Base-by-base conservation (phyloP, 2,329 filamentous ascomycete genomes). In the Davidsoniella virescens region DNA sequence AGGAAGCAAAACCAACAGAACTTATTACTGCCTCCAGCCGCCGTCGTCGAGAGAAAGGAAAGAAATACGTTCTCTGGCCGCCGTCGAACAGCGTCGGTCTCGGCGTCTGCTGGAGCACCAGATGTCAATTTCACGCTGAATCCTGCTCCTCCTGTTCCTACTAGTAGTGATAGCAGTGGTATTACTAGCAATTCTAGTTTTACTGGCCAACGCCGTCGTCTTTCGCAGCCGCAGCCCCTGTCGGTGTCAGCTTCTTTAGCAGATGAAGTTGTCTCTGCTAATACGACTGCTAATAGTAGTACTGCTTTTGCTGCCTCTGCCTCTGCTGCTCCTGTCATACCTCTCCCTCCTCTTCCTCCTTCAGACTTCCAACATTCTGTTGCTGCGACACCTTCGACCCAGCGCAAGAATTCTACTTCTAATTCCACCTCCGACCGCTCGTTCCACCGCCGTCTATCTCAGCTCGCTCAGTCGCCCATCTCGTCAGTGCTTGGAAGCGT, bases 391-490 rank as follows among this genome's bases (percentile, higher is more conserved):
- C 20, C 42, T 29, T 44, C 23, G 23, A 25, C 26, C 7, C 26
- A 33, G 26, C 26, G 26, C 26, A 33, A 33, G 26, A 33, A 33
- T 44, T 29, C 20, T 44, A n/a, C 5, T 16, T 23, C 40, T 4
- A 33, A 33, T 44, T 29, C 20, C 29, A n/a, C 12, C 5, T 23
- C 40, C 7, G 17, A 23, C 23, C 40, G 12, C 26, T 44, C 42
- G n/a, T 44, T 26, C 16, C 42, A 44, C 20, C 45, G 45, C 7
- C 45, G 36, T 20, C 37, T 47, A 12, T 47, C 45, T 7, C 16
- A 37, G 17, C 33, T 47, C 16, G 33, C 45, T 40, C 45, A 47
- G 38, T 47, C 45, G 23, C 45, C 45, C 16, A 18, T 47, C 23
- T 25, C 45, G 17, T 23, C 45, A n/a, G 37, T 39, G 7, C 45